These are phyloP conservation scores for Ophiostoma ips DNA, from an alignment of 2,329 filamentous ascomycete genomes.

Conservation along the genomic window DNA sequence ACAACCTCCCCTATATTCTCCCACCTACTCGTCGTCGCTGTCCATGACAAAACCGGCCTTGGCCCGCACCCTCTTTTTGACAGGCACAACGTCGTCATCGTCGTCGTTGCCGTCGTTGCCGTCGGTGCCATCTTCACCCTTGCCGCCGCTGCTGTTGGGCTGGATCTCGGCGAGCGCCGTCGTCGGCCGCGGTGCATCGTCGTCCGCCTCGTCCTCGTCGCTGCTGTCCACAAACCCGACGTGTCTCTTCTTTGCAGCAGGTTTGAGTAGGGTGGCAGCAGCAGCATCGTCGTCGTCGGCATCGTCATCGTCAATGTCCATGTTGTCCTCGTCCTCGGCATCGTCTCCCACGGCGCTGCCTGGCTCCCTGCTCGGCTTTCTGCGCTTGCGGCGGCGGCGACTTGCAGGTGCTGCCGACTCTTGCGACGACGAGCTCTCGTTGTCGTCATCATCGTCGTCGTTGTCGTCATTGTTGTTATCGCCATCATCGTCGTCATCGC, in stretches of 20 bases:
- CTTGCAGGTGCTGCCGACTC: not conserved
- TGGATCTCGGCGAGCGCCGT: conserved; percentile 7
- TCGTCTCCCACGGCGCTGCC: conserved; percentile 1
- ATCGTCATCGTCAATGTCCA: not conserved
- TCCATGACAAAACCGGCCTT: conserved; percentile 43
- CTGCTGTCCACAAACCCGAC: conserved; percentile 16
- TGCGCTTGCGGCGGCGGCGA: conserved; percentile 7
- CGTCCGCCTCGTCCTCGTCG: conserved; percentile 19
- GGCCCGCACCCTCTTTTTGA: conserved; percentile 28
- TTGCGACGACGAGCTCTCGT: not conserved
- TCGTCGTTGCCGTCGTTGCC: conserved; percentile 16
- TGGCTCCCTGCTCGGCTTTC: conserved; percentile 11
- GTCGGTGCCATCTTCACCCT: conserved; percentile 4
- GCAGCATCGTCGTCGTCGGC: not conserved
- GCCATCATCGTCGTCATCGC: conserved; percentile 9
- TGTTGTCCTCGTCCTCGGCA: not conserved
- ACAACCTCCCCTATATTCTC: too few relatives aligned
- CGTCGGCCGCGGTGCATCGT: conserved; percentile 6
- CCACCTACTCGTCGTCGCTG: conserved; percentile 48
- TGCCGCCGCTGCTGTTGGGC: conserved; percentile 1
- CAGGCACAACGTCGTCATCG: conserved; percentile 29
- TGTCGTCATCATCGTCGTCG: not conserved
- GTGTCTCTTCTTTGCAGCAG: conserved; percentile 15
- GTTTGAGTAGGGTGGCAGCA: not conserved
- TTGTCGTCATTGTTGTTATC: conserved; percentile 6